phyloP scores from a whole-genome alignment of 2,329 filamentous ascomycete species.

The Nothomitra cinnamomea region DNA sequence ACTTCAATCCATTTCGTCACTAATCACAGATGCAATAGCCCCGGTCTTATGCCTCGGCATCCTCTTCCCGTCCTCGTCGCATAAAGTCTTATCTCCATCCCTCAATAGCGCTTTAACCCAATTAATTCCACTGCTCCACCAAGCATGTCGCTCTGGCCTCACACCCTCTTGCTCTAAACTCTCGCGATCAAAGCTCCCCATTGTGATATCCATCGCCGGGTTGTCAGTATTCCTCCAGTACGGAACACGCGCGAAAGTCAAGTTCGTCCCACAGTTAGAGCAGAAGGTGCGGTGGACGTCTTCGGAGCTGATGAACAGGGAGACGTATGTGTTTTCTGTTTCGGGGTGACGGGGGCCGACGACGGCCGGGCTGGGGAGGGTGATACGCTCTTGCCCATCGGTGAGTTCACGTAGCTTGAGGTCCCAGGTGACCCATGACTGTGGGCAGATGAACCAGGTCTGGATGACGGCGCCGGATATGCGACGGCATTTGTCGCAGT shows the following conservation, averaged over 20 bases:
- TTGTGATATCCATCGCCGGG: constrained; percentile 13
- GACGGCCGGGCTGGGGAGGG: not conserved
- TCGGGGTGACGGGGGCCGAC: not conserved
- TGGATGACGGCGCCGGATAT: constrained; percentile 12
- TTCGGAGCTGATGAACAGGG: constrained; percentile 11
- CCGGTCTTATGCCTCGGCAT: not conserved
- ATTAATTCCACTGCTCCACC: constrained; percentile 13
- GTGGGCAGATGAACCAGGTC: constrained; percentile 16
- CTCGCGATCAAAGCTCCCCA: constrained; percentile 15
- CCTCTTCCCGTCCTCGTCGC: not conserved
- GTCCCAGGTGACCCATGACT: constrained; percentile 15
- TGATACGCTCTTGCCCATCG: too few relatives aligned
- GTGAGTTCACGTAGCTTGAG: constrained; percentile 4
- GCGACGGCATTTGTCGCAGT: constrained; percentile 16
- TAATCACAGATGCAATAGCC: not conserved
- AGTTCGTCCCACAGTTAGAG: constrained; percentile 15
- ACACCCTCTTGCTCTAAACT: constrained; percentile 9
- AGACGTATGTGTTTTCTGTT: constrained; percentile 7
- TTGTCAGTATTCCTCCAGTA: constrained; percentile 6
- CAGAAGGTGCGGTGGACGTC: constrained; percentile 16
- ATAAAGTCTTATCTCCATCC: not conserved
- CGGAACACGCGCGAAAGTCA: constrained; percentile 12
- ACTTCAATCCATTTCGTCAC: too few relatives aligned
- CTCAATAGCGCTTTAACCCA: constrained; percentile 13
- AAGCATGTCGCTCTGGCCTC: constrained; percentile 12